A percentile compares a stretch with the other conserved stretches of the same genome.
Conservation (phyloP, 2,329 filamentous ascomycete species). For the Chlorencoelia australis region DNA sequence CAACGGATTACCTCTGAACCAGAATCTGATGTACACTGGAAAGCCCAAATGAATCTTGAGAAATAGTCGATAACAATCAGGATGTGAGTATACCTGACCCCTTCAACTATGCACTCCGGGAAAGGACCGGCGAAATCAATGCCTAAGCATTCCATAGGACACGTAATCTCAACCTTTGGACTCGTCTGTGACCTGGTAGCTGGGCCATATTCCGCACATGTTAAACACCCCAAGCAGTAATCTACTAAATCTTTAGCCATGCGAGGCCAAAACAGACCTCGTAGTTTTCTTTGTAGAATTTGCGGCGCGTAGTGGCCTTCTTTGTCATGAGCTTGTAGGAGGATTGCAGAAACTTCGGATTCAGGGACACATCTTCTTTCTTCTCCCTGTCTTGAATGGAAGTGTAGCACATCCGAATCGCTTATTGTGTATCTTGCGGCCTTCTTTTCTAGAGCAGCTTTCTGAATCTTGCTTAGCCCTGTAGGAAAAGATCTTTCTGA, state of each 20-base stretch:
- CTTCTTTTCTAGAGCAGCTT: not conserved
- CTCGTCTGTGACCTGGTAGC: not conserved
- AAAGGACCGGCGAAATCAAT: not conserved
- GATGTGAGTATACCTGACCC: not conserved
- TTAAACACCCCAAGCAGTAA: not conserved
- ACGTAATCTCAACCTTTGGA: not conserved
- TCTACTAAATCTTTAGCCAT: not conserved
- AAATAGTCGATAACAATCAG: not conserved
- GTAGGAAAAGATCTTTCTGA: not conserved
- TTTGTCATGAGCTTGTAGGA: not conserved
- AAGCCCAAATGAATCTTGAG: not conserved
- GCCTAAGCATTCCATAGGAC: not conserved
- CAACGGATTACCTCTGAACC: not conserved
- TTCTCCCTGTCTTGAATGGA: not conserved
- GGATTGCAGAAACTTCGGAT: not conserved
- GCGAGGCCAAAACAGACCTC: not conserved
- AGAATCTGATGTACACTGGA: not conserved
- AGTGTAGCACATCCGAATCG: not conserved
- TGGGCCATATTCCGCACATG: not conserved
- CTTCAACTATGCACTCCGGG: not conserved
- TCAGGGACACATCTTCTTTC: not conserved
- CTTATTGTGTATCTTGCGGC: not conserved
- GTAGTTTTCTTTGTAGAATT: not conserved
- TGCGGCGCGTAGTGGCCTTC: not conserved
- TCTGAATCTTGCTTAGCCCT: not conserved